Evolutionary conservation across 345 rosid species (phyloP).

Genomic region (Firmiana major): DNA sequence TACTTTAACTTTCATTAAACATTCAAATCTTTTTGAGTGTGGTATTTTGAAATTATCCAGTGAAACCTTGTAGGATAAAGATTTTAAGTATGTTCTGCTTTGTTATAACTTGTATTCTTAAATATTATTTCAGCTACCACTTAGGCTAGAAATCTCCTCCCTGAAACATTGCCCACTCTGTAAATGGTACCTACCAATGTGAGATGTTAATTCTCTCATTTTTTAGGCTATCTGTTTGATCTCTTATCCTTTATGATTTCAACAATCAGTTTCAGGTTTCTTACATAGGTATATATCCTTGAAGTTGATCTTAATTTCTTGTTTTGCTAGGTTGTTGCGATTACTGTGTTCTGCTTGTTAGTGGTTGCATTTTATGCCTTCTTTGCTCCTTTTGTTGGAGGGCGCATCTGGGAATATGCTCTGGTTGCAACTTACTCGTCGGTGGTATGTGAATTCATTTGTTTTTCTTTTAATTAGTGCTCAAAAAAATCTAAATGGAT

Average conservation of each 20-base stretch:
- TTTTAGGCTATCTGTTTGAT: not conserved
- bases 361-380: slow-evolving; percentile 92
- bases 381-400: slow-evolving; percentile 93
- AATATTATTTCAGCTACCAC: not conserved
- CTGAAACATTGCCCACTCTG: not conserved
- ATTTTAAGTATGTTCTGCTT: not conserved
- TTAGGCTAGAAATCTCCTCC: slow-evolving; percentile 5
- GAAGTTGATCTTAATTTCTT: slow-evolving; percentile 10
- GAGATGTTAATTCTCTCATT: too few species aligned
- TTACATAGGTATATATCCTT: not conserved
- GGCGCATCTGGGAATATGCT: slow-evolving; percentile 79
- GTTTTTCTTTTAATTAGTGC: not conserved
- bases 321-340: slow-evolving; percentile 78
- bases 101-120: not conserved
- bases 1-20: not conserved
- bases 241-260: not conserved
- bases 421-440: slow-evolving; percentile 72
- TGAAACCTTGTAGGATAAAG: not conserved
- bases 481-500: not conserved
- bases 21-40: not conserved
- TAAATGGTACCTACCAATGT: not conserved
- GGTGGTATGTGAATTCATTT: slow-evolving; percentile 59
- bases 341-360: slow-evolving; percentile 89
- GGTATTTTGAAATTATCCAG: not conserved
- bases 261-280: not conserved